Conservation (phyloP, 805 yeast species). For the Cyberlindnera americana region DNA sequence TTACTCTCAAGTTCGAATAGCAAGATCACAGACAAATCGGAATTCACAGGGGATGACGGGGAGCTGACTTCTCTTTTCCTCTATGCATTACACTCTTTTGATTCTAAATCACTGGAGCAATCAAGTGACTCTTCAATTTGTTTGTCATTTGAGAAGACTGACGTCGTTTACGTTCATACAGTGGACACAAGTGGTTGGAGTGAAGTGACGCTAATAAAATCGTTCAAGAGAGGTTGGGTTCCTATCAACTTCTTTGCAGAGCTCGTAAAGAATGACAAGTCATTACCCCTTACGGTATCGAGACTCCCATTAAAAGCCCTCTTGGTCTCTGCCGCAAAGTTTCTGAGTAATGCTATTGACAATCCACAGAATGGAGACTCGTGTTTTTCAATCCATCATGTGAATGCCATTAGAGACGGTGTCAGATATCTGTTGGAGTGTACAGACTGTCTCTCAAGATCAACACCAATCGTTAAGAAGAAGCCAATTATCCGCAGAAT, state of each 20-base stretch:
- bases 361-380: slow-evolving; percentile 34
- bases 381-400: slow-evolving; percentile 25
- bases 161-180: slow-evolving; percentile 72
- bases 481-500: slow-evolving; percentile 58
- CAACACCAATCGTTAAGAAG: slow-evolving; percentile 63
- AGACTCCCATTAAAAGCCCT: slow-evolving; percentile 51
- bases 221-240: slow-evolving; percentile 74
- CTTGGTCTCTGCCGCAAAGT: slow-evolving; percentile 61
- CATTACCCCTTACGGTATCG: slow-evolving; percentile 47
- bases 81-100: slow-evolving; percentile 56
- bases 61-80: slow-evolving; percentile 53
- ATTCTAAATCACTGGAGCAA: slow-evolving; percentile 54
- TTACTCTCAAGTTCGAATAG: slow-evolving; percentile 24
- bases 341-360: slow-evolving; percentile 60
- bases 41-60: slow-evolving; percentile 29
- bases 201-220: slow-evolving; percentile 67
- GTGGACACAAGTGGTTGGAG: slow-evolving; percentile 87
- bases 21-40: neutral
- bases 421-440: slow-evolving; percentile 59
- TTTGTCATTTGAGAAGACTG: slow-evolving; percentile 64
- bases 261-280: slow-evolving; percentile 33
- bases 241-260: slow-evolving; percentile 75
- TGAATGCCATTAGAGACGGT: slow-evolving; percentile 71
- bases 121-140: slow-evolving; percentile 70
- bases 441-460: slow-evolving; percentile 72